Base-by-base conservation (phyloP, 148 eudicot genomes). In the Gaultheria prostrata region DNA sequence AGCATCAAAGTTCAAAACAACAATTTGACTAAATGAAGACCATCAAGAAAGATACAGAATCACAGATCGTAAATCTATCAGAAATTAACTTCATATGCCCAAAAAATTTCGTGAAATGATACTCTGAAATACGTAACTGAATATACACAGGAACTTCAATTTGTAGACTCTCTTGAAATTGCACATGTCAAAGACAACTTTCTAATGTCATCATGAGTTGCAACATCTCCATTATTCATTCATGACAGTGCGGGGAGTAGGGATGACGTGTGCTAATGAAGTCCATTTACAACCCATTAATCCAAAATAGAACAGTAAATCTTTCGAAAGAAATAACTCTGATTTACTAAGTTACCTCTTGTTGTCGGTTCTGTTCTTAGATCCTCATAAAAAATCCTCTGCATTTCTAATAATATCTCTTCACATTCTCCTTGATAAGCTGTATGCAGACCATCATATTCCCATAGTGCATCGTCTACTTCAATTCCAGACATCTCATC, bases 321-420 rank as follows among this genome's bases (percentile, higher is more conserved):
- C 26, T 80, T 35, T 69, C 35, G 13, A 20, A 45, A 77, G 83
- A 18, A 78, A 32, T 45, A 48, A 78, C 76, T 73, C 39, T 51
- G 74, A 63, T 71, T 63, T 82, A 92, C 98, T 51, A 43, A 63
- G 65, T 63, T 84, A 93, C 98, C 98, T 84, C 51, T 85, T 80
- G 70, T 81, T 45, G 61, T 33, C 70, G 84, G 70, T 79, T 91
- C 92, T 65, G 71, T 81, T 63, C 63, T 78, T 21, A 91, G 85
- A 89, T 96, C 97, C 63, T 96, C 97, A 54, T 96, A 96, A 83
- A 96, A 96, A 67, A 96, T 91, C 86, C 93, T 92, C 80, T 96
- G 99, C 98, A 96, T 94, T 87, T 96, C 98, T 9, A 96, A 79
- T 83, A 96, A 82, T 50, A 96, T 92, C 70, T 94, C 99, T 87